phyloP scores from a whole-genome alignment of 163 green algal species.

The Trebouxiophyceae sp. region DNA sequence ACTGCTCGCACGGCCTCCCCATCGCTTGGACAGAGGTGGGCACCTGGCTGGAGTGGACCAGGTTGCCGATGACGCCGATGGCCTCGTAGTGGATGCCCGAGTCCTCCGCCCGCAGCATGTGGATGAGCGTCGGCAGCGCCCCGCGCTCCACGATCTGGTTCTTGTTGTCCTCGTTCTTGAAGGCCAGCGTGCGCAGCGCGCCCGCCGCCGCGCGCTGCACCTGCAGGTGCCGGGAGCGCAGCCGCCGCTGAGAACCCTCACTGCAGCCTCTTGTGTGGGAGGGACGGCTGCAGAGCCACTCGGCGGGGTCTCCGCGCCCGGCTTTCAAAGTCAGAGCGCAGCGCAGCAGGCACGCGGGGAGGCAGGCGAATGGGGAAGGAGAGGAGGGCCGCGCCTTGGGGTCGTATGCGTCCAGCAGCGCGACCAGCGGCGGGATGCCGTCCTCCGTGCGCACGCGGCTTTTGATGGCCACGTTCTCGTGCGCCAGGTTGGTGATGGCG shows the following conservation, averaged over 20 bases:
- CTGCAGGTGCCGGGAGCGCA: no score
- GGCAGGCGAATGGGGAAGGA: no score
- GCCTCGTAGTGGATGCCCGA: conserved; percentile 94
- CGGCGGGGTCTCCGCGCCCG: no score
- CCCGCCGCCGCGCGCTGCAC: conserved; percentile 83
- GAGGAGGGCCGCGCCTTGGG: no score
- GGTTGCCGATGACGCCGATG: conserved; percentile 95
- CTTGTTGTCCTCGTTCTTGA: conserved; percentile 99
- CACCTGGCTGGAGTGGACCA: conserved; percentile 49
- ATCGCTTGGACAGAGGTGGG: no score
- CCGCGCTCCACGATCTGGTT: conserved; percentile 91
- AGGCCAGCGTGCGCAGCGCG: conserved; percentile 90
- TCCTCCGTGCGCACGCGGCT: conserved; percentile 68
- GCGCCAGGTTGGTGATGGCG: conserved; percentile 94
- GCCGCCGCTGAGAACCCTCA: no score
- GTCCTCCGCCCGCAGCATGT: conserved; percentile 92
- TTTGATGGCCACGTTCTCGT: conserved; percentile 97
- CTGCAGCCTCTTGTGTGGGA: no score
- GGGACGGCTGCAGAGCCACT: no score
- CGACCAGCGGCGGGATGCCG: conserved; percentile 89
- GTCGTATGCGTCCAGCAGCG: conserved; percentile 73
- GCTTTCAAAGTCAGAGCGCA: no score
- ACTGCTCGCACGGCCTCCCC: background rate
- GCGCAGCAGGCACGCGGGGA: no score
- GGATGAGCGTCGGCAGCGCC: conserved; percentile 86